A percentile compares a stretch with the other conserved stretches of the same genome.
Evolutionary conservation across 2,329 filamentous ascomycete genomes (phyloP).

Genomic region (Tolypocladium endophyticum): DNA sequence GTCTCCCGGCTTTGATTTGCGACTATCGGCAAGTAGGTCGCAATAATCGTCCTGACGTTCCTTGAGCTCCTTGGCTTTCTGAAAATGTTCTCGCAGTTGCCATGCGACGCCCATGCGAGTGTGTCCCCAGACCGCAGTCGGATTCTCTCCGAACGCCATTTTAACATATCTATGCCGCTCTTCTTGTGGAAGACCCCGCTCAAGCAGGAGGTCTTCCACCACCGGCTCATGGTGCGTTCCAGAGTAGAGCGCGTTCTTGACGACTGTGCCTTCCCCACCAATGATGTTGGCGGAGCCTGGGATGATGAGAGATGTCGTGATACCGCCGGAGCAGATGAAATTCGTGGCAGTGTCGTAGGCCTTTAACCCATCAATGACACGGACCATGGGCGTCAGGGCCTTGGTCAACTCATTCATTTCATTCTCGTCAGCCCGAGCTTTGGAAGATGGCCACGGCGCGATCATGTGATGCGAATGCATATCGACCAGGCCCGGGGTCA

Average conservation of each 20-base stretch:
- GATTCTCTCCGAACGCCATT: neutral
- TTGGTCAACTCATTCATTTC: neutral
- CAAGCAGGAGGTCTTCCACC: neutral
- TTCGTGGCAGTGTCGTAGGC: neutral
- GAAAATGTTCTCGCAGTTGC: neutral
- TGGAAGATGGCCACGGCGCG: constrained; percentile 20
- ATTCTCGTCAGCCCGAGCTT: constrained; percentile 4
- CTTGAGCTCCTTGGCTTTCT: constrained; percentile 1
- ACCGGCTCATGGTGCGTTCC: neutral
- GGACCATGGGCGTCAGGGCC: neutral
- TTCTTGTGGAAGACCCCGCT: neutral
- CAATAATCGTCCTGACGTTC: constrained; percentile 6
- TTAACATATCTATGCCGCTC: neutral
- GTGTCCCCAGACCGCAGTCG: neutral
- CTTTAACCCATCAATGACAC: neutral
- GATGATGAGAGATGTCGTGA: neutral
- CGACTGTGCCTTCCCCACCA: neutral
- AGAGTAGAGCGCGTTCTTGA: neutral
- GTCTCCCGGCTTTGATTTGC: neutral
- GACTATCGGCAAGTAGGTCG: constrained; percentile 12
- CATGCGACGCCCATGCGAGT: neutral
- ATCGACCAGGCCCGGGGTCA: constrained; percentile 33
- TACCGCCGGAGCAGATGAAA: neutral
- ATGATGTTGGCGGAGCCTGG: neutral
- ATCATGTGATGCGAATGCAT: constrained; percentile 33